Base-by-base conservation (phyloP, 164 flowering plant genomes). In the Piper longum region DNA sequence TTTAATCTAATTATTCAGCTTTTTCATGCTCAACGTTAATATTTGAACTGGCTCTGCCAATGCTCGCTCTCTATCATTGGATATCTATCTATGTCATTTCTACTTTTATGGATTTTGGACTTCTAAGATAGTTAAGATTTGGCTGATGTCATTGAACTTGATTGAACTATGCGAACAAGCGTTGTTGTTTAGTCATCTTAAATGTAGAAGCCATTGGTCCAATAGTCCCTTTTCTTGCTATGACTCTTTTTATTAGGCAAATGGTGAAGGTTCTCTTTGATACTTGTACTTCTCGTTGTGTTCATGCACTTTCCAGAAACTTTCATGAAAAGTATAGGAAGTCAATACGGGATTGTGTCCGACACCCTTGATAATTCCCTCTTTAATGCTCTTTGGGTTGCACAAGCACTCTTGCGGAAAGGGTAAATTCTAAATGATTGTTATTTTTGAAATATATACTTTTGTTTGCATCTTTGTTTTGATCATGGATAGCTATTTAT, bases 311-410 rank as follows among this genome's bases (percentile, higher is more conserved):
- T 69, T 54, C 44, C 85, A 92, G 96, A 85, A 68, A 77, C 79
- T 64, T 93, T 88, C 67, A 65, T 62, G 64, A 82, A 73, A 66
- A 73, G 73, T 56, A 95, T 95, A 67, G 97, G 99, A 65, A 85
- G 95, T 76, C 82, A 82, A 63, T 76, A 80, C 77, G 93, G 93
- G 54, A 86, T 89, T 59, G 63, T 82, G 42, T 67, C 95, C 69
- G 95, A 87, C 12, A 78, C 88, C 48, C 82, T 93, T 43, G 95
- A 95, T 59, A 95, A 91, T 78, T 79, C 97, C 48, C 81, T 95
- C 45, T 91, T 87, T 72, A 91, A 82, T 81, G 97, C 95, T 59
- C 73, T 95, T 57, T 95, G 99, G 99, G 99, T 76, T 57, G 96
- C 95, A 44, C 99, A 95, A 77, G 99, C 87, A 26, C 72, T 95